A percentile compares a stretch with the other conserved stretches of the same genome.
phyloP scores from a whole-genome alignment of 495 filamentous ascomycete genomes.

The Astrocystis sublimbata region DNA sequence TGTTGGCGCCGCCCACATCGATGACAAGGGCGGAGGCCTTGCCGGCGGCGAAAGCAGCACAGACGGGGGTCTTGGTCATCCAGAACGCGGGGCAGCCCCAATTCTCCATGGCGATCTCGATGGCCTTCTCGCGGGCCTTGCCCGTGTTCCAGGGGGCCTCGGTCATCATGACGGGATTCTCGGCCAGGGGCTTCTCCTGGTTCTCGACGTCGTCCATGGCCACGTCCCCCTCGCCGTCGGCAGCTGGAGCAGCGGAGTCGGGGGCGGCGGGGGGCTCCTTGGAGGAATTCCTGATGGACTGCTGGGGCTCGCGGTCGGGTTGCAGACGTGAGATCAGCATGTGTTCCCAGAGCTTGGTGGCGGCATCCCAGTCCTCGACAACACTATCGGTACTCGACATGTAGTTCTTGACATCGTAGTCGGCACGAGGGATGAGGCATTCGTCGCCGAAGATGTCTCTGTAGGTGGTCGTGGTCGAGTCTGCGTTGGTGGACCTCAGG shows the following conservation, averaged over 20 bases:
- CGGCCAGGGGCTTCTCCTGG: conserved; percentile 75
- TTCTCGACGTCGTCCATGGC: conserved; percentile 64
- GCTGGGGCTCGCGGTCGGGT: conserved; percentile 66
- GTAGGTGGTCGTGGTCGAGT: conserved; percentile 49
- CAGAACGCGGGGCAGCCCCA: conserved; percentile 95
- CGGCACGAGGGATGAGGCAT: conserved; percentile 69
- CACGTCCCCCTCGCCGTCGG: conserved; percentile 59
- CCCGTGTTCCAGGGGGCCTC: conserved; percentile 89
- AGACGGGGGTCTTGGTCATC: conserved; percentile 62
- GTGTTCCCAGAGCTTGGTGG: conserved; percentile 81
- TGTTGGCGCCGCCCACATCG: conserved; percentile 88
- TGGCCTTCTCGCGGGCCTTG: conserved; percentile 85
- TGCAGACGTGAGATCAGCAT: conserved; percentile 72
- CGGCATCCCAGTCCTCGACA: conserved; percentile 96
- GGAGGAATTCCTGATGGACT: conserved; percentile 69
- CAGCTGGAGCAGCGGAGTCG: too few relatives aligned
- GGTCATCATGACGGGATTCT: conserved; percentile 90
- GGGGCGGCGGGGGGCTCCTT: too few relatives aligned
- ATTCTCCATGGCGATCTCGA: conserved; percentile 93
- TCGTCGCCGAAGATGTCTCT: conserved; percentile 84
- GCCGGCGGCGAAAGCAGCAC: conserved; percentile 77
- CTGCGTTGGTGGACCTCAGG: conserved; percentile 50
- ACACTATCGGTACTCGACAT: conserved; percentile 79
- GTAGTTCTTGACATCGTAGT: conserved; percentile 82
- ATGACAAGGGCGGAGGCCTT: conserved; percentile 90